A percentile compares a stretch with the other conserved stretches of the same genome.
These are phyloP conservation scores for Clitopilus hobsonii DNA, from an alignment of 768 basidiomycete species.

Conservation along the genomic window DNA sequence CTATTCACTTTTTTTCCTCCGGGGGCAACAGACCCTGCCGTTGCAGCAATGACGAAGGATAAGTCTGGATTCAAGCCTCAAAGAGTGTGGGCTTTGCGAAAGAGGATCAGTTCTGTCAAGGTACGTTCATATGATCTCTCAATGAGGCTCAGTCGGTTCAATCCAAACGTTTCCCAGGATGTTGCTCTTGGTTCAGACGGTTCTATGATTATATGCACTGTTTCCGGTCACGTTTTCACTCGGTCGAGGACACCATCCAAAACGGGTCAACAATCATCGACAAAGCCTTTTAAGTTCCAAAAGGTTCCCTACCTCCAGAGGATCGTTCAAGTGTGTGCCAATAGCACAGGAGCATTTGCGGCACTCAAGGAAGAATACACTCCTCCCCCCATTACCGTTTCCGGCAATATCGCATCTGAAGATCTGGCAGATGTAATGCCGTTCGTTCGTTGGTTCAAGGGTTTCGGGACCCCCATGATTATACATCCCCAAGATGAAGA, in stretches of 20 bases:
- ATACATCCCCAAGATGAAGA: not conserved
- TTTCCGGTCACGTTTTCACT: conserved; percentile 91
- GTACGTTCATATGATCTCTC: conserved; percentile 39
- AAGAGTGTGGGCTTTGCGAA: conserved; percentile 85
- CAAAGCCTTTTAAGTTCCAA: conserved; percentile 71
- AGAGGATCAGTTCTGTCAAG: conserved; percentile 80
- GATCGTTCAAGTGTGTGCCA: conserved; percentile 79
- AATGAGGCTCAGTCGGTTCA: not conserved
- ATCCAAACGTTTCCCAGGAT: conserved; percentile 44
- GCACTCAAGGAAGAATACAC: conserved; percentile 74
- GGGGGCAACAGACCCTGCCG: conserved; percentile 17
- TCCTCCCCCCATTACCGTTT: conserved; percentile 48
- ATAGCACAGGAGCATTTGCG: conserved; percentile 83
- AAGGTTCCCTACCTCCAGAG: conserved; percentile 81
- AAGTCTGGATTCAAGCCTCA: conserved; percentile 65
- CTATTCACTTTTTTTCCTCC: conserved; percentile 75
- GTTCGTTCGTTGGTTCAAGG: conserved; percentile 30
- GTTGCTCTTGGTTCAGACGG: conserved; percentile 87
- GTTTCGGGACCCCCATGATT: conserved; percentile 4
- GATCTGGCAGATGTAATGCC: conserved; percentile 70
- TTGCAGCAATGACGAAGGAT: conserved; percentile 25
- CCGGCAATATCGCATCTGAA: conserved; percentile 53
- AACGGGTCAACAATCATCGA: conserved; percentile 18
- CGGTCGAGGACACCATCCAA: conserved; percentile 52
- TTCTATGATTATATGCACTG: conserved; percentile 86